These are phyloP conservation scores for Chondrus crispus DNA, from an alignment of 23 red algal genomes.

Conservation along the genomic window DNA sequence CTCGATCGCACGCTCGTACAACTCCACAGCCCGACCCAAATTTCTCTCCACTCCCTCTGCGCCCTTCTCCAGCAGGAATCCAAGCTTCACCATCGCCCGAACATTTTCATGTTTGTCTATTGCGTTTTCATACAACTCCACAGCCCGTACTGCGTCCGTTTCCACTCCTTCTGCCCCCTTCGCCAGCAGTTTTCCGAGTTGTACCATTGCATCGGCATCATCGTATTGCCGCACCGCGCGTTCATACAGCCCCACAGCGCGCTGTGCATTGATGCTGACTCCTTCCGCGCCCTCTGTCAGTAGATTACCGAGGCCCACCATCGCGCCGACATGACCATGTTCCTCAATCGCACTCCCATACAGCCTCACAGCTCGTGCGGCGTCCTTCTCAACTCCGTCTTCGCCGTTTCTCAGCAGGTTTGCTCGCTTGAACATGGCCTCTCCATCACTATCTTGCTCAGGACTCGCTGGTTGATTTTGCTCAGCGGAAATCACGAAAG, in stretches of 20 bases:
- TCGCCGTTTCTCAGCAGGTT: background rate
- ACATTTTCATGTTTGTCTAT: background rate
- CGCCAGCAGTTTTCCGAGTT: background rate
- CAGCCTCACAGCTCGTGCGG: background rate
- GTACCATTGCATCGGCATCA: conserved; percentile 4
- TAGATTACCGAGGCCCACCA: background rate
- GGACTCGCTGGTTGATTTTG: no score
- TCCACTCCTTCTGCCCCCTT: background rate
- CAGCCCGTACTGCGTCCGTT: background rate
- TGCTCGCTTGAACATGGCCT: conserved; percentile 9
- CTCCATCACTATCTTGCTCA: no score
- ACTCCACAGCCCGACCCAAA: background rate
- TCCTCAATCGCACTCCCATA: background rate
- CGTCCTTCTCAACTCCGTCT: background rate
- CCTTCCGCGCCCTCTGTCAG: background rate
- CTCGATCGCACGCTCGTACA: conserved; percentile 1
- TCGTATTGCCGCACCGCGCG: background rate
- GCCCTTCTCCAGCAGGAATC: background rate
- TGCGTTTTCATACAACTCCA: background rate
- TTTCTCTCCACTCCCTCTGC: background rate
- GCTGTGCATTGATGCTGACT: background rate
- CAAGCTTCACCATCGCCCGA: conserved; percentile 16
- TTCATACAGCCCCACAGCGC: background rate
- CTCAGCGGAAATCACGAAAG: no score
- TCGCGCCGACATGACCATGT: background rate